phyloP scores from a whole-genome alignment of 2,329 filamentous ascomycete genomes.

The Xylaria sp. region DNA sequence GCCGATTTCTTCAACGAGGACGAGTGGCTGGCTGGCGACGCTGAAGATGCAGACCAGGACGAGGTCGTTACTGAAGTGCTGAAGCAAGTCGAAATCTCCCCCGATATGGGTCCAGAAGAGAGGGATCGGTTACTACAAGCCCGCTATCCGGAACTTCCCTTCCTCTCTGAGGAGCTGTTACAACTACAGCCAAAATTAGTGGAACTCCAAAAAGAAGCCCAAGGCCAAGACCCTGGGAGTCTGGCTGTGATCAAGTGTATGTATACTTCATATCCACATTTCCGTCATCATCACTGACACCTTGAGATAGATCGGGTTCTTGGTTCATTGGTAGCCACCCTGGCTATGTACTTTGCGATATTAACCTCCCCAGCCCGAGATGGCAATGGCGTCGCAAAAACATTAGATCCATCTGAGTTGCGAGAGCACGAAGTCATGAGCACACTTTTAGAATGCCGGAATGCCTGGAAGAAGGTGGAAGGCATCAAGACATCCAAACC shows the following conservation, averaged over 20 bases:
- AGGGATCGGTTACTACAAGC: constrained; percentile 75
- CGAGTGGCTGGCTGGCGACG: constrained; percentile 74
- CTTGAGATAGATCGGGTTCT: constrained; percentile 64
- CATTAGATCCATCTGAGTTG: constrained; percentile 77
- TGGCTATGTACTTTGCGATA: constrained; percentile 94
- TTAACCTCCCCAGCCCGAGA: constrained; percentile 79
- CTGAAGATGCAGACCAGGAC: constrained; percentile 54
- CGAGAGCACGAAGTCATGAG: constrained; percentile 93
- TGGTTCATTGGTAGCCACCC: constrained; percentile 81
- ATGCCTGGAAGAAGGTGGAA: constrained; percentile 79
- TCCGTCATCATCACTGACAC: neutral
- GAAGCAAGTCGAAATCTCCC: constrained; percentile 79
- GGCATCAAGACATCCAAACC: constrained; percentile 59
- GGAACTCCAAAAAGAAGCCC: constrained; percentile 62
- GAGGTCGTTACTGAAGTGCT: constrained; percentile 84
- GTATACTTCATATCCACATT: neutral
- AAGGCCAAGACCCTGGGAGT: constrained; percentile 56
- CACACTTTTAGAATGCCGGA: constrained; percentile 76
- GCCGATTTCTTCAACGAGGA: constrained; percentile 93
- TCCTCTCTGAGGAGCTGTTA: constrained; percentile 79
- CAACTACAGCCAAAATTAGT: constrained; percentile 71
- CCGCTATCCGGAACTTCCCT: constrained; percentile 91
- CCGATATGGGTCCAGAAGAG: constrained; percentile 78
- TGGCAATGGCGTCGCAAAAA: constrained; percentile 56
- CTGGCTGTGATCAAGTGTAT: constrained; percentile 68